Conservation (phyloP, 2,329 filamentous ascomycete species). For the Colletotrichum musae region DNA sequence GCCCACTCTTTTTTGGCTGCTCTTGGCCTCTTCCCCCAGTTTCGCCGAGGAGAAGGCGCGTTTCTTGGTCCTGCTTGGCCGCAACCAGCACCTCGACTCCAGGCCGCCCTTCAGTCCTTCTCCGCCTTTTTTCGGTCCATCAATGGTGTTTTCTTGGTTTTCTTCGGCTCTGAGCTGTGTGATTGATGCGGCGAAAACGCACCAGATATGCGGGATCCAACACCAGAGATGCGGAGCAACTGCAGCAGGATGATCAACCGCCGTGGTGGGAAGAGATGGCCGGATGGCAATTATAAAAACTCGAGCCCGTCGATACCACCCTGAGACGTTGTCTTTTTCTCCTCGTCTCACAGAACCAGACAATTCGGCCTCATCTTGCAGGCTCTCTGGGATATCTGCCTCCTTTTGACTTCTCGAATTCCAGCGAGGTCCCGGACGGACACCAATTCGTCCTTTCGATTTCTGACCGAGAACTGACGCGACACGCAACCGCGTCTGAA, state of each 20-base stretch:
- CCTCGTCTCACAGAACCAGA: background rate
- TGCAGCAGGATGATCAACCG: background rate
- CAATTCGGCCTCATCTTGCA: background rate
- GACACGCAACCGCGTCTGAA: background rate
- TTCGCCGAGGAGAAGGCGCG: too few relatives aligned
- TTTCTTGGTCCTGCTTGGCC: background rate
- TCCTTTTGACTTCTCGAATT: background rate
- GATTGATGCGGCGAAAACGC: background rate
- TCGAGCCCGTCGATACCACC: constrained; percentile 1
- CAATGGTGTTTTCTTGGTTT: too few relatives aligned
- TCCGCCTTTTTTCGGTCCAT: constrained; percentile 4
- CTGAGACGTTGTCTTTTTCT: background rate
- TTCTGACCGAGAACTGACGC: background rate
- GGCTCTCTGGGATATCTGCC: background rate
- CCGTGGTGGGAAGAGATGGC: background rate
- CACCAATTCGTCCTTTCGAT: background rate
- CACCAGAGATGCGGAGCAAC: constrained; percentile 7
- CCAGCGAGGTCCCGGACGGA: background rate
- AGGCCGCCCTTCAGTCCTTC: background rate
- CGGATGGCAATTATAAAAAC: constrained; percentile 10
- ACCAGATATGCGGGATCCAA: background rate
- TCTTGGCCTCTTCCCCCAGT: constrained; percentile 1
- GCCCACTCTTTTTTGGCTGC: constrained; percentile 12
- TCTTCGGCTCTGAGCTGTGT: too few relatives aligned
- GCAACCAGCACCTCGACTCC: background rate